A percentile compares a stretch with the other conserved stretches of the same genome.
phyloP scores from a whole-genome alignment of 306 rosid genomes.

The Cucumis hystrix region DNA sequence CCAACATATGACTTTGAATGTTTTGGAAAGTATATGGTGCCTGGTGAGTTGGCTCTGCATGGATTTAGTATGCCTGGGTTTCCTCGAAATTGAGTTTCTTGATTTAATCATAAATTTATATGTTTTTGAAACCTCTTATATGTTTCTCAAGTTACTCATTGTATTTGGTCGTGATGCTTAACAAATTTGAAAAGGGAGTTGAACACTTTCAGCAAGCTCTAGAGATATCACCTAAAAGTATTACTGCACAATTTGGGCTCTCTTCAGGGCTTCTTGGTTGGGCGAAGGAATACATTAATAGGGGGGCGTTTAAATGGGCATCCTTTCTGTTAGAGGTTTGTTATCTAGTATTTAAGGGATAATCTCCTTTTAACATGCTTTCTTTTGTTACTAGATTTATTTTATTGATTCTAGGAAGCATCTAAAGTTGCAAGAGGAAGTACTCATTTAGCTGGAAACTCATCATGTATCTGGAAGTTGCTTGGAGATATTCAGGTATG shows the following conservation, averaged over 20 bases:
- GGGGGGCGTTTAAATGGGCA: conserved; percentile 82
- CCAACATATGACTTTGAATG: neutral
- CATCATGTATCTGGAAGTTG: conserved; percentile 73
- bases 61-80: neutral
- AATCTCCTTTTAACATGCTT: neutral
- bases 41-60: neutral
- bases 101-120: neutral
- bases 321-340: conserved; percentile 65
- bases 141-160: conserved; percentile 8
- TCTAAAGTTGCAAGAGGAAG: conserved; percentile 42
- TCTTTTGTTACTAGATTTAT: neutral
- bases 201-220: conserved; percentile 74
- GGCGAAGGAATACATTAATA: conserved; percentile 55
- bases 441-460: conserved; percentile 43
- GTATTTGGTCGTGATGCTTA: neutral
- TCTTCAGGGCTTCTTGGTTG: conserved; percentile 70
- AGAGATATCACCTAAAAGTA: conserved; percentile 46
- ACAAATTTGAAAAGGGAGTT: conserved; percentile 42
- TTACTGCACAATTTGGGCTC: conserved; percentile 79
- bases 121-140: neutral
- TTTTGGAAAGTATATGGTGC: neutral
- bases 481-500: conserved; percentile 80
- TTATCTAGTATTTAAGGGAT: neutral
- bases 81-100: neutral
- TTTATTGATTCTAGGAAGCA: conserved; percentile 62